phyloP scores from a whole-genome alignment of 2,329 filamentous ascomycete genomes.

The Venturia asperata region DNA sequence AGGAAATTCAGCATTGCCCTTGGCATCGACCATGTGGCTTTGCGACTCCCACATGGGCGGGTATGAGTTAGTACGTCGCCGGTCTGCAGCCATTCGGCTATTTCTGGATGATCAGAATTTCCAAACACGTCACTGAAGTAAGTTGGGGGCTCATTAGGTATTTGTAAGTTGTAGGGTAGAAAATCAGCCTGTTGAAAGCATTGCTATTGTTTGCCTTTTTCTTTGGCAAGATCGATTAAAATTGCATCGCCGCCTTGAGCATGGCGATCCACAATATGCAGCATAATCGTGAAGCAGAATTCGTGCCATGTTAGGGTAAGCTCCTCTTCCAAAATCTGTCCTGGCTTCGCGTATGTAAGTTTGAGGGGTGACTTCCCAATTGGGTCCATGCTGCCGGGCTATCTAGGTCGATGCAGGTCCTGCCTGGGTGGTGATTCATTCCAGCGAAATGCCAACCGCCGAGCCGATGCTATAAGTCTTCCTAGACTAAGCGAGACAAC shows the following conservation, averaged over 20 bases:
- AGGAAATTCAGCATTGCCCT: not conserved
- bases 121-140: not conserved
- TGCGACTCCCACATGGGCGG: not conserved
- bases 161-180: not conserved
- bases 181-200: not conserved
- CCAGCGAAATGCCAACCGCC: not conserved
- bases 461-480: not conserved
- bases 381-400: not conserved
- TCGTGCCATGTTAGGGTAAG: not conserved
- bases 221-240: not conserved
- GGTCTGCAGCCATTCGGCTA: not conserved
- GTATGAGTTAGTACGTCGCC: not conserved
- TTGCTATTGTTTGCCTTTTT: not conserved
- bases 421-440: not conserved
- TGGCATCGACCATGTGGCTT: conserved; percentile 5
- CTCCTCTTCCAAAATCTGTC: not conserved
- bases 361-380: not conserved
- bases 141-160: not conserved
- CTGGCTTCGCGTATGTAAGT: conserved; percentile 7
- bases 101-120: conserved; percentile 2
- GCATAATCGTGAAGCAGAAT: not conserved
- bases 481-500: not conserved
- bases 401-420: not conserved
- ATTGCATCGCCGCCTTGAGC: not conserved
- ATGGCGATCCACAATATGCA: not conserved